Percentiles rank a stretch among this genome's conserved stretches.
These are phyloP conservation scores for Hyphochytrium catenoides DNA, from an alignment of 352 stramenopile genomes.

Conservation along the genomic window DNA sequence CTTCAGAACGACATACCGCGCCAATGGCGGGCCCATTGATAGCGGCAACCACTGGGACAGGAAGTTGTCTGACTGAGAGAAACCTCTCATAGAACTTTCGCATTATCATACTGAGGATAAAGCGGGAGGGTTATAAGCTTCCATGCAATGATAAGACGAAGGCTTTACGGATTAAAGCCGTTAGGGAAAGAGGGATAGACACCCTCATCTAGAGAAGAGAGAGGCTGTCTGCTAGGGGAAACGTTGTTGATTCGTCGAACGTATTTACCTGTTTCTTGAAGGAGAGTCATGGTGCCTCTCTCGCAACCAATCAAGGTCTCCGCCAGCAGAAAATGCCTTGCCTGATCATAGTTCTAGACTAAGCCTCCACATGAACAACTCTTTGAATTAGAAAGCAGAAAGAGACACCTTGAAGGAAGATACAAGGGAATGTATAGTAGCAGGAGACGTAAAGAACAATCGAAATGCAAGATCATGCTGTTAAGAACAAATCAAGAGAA, in stretches of 20 bases:
- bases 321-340: conserved; percentile 53
- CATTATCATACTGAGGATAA: conserved; percentile 36
- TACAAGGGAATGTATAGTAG: too few species aligned
- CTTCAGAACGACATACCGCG: too few species aligned
- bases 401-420: too few species aligned
- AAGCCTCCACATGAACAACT: too few species aligned
- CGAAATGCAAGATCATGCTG: neutral
- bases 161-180: neutral
- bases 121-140: neutral
- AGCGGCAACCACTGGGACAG: conserved; percentile 48
- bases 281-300: conserved; percentile 25
- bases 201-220: too few species aligned
- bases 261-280: conserved; percentile 30
- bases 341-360: too few species aligned
- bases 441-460: conserved; percentile 3
- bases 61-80: conserved; percentile 37
- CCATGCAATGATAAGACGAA: neutral
- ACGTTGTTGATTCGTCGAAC: too few species aligned
- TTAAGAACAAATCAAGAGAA: neutral
- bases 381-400: too few species aligned
- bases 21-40: conserved; percentile 58
- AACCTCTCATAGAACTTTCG: conserved; percentile 54
- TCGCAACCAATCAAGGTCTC: conserved; percentile 53
- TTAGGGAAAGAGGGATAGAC: too few species aligned
- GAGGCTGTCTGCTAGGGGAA: too few species aligned